Base-by-base conservation (phyloP, 805 yeast species). In the Cyberlindnera meyerae region DNA sequence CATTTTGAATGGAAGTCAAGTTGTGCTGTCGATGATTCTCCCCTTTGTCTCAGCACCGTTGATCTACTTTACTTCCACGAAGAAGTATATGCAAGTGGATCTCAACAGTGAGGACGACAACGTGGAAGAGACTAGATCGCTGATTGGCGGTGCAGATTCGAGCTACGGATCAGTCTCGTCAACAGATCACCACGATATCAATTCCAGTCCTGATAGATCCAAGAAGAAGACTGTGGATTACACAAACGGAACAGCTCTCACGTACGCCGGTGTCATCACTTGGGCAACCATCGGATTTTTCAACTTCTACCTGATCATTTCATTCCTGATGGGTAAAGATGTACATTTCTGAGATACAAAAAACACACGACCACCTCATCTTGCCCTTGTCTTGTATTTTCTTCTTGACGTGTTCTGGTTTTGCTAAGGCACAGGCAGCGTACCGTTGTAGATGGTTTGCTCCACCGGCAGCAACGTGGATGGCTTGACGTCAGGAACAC, bases 21-120 rank as follows among this genome's bases (percentile, higher is more conserved):
- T 88, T 18, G 81, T 84, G 13, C 67, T 88, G 27, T 79, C 93
- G 3, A 58, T 89, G 46, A 74, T 89, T 36, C 66, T 88, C 39
- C 97, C 97, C 1, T 75, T 86, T 43, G 93, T 88, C 6, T 77
- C 88, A 27, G 95, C 95, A 0, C 97, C 97, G 16, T 66, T 88
- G 52, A 79, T 87, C 40, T 81, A 77, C 57, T 85, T 87, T 57
- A 87, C 96, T 0, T 76, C 85, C 43, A 73, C 73, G 34, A 77
- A 76, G 50, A 60, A 68, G 34, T 75, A 77, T 41, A 82, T 82
- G 93, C 65, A 73, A 26, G 82, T 77, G 53, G 22, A 20, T 7
- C 32, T 63, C 54, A 45, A 70, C 61, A 31, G 24, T 40, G 47
- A 32, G 32, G 43, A 29, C 15, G 34, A 11, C 2, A 28, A 31